phyloP scores from a whole-genome alignment of 768 basidiomycete species.

The Russula sp. region DNA sequence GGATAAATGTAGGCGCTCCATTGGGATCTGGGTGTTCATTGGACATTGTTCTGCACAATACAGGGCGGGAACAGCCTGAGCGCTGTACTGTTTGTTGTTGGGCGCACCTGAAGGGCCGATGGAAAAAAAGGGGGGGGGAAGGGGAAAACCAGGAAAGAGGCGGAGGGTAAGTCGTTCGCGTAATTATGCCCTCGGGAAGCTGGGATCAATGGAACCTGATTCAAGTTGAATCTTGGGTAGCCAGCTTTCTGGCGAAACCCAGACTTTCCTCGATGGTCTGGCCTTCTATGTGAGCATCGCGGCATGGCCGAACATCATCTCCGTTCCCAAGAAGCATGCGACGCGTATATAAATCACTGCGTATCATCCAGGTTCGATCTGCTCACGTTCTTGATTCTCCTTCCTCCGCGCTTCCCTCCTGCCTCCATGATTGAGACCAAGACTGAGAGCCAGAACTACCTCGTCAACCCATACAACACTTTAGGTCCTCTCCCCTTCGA shows the following conservation, averaged over 20 bases:
- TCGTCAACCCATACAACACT: constrained; percentile 10
- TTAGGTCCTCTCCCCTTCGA: constrained; percentile 14
- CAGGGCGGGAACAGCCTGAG: constrained; percentile 13
- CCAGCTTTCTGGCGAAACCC: constrained; percentile 14
- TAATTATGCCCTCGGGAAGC: constrained; percentile 21
- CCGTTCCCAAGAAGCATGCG: constrained; percentile 18
- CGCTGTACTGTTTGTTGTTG: constrained; percentile 19
- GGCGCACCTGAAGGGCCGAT: constrained; percentile 8
- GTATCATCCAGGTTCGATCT: constrained; percentile 18
- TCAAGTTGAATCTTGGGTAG: constrained; percentile 17
- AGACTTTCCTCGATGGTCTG: constrained; percentile 19
- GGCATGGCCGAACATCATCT: constrained; percentile 20
- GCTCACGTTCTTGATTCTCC: constrained; percentile 19
- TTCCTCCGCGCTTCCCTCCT: constrained; percentile 21
- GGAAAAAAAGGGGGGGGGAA: constrained; percentile 11
- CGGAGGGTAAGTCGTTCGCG: constrained; percentile 19
- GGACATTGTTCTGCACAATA: neutral
- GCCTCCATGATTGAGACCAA: constrained; percentile 20
- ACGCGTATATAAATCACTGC: constrained; percentile 19
- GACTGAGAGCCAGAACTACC: constrained; percentile 8
- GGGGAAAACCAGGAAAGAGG: constrained; percentile 5
- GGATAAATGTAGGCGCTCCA: constrained; percentile 9
- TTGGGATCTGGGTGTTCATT: constrained; percentile 3
- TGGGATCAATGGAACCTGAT: constrained; percentile 21
- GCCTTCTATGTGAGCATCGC: constrained; percentile 20